A percentile compares a stretch with the other conserved stretches of the same genome.
Evolutionary conservation across 148 eudicot species (phyloP).

Genomic region (Euryodendron excelsum): DNA sequence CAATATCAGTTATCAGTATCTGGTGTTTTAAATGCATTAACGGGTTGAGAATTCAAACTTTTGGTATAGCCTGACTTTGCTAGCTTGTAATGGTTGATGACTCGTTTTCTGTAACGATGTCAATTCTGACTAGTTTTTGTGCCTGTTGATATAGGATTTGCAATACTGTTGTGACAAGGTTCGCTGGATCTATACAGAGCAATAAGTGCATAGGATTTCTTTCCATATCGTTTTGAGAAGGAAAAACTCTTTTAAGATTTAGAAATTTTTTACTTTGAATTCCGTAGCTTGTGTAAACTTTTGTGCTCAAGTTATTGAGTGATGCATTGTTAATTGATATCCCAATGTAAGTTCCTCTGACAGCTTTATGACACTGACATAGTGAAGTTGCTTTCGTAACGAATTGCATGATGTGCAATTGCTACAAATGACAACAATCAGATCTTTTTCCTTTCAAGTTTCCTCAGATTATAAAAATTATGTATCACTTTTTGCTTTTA

Average conservation of each 20-base stretch:
- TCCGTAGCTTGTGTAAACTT: slow-evolving; percentile 8
- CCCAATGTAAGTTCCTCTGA: not conserved
- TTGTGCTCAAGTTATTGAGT: not conserved
- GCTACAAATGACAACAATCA: not conserved
- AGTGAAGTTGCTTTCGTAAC: not conserved
- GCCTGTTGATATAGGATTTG: slow-evolving; percentile 44
- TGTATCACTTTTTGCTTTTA: not conserved
- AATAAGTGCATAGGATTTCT: slow-evolving; percentile 16
- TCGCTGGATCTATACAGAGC: slow-evolving; percentile 11
- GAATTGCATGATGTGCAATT: not conserved
- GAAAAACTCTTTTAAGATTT: slow-evolving; percentile 14
- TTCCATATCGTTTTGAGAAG: not conserved
- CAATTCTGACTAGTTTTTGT: slow-evolving; percentile 33
- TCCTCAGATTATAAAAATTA: not conserved
- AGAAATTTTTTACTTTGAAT: not conserved
- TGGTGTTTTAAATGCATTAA: not conserved
- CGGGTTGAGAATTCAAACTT: not conserved
- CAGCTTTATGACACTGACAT: not conserved
- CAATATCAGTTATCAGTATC: not conserved
- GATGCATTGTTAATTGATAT: not conserved
- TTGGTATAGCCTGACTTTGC: not conserved
- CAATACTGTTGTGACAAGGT: slow-evolving; percentile 49
- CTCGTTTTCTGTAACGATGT: not conserved
- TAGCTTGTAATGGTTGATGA: not conserved
- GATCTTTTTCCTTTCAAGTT: not conserved